Base-by-base conservation (phyloP, 768 basidiomycete species). In the Pisolithus microcarpus region DNA sequence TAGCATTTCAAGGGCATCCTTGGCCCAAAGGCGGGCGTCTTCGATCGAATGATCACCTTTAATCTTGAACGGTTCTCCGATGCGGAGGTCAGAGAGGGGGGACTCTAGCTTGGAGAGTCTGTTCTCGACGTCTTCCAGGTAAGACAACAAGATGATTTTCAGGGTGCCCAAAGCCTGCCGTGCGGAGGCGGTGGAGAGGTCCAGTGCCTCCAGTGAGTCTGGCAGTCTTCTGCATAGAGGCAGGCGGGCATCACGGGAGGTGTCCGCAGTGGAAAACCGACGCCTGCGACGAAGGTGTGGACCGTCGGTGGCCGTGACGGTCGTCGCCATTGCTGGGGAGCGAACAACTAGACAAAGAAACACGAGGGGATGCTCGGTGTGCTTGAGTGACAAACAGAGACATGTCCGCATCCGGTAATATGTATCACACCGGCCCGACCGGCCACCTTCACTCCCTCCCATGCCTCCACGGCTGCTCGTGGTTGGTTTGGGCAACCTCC, bases 51-150 rank as follows among this genome's bases (percentile, higher is more conserved):
- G 59, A 48, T 76, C 78, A 5, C 78, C 72, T 53, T 73, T 76
- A 15, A 65, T 55, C 58, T 71, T 75, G 75, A 77, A 74, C 21
- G 72, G 67, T 52, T 78, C 72, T 4, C 66, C 44, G 38, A 66
- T 47, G 31, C 54, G 23, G 48, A 79, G 59, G 49, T 76, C 72
- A 9, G 62, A 62, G 44, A 74, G 61, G 13, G 81, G 78, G 1
- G 80, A 79, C 44, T 87, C 81, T 24, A 85, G 65, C 50, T 75
- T 72, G 2, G 80, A 71, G 3, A 92, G 70, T 13, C 76, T 72
- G 4, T 69, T 67, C 65, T 92, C 90, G 42, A 91, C 71, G 52
- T 91, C 84, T n/a, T 85, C 84, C 26, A 92, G 76, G 58, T 87
- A 86, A 3, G 85, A 84, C 48, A 84, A 78, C 18, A 91, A 80